These are phyloP conservation scores for Solanum pinnatisectum DNA, from an alignment of 257 asterid genomes.

Conservation along the genomic window DNA sequence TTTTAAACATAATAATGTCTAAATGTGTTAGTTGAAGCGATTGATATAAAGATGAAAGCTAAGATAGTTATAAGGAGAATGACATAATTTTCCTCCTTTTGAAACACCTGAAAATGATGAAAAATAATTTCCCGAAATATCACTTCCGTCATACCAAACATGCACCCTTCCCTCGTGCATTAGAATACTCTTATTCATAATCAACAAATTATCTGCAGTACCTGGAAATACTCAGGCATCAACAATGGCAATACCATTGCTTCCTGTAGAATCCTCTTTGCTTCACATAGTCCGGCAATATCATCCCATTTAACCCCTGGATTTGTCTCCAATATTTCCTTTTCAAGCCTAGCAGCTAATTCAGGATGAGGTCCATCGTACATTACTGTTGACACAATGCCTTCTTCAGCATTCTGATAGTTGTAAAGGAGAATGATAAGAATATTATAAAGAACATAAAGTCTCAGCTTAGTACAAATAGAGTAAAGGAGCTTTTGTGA, in stretches of 20 bases:
- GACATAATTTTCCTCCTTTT: not conserved
- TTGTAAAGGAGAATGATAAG: not conserved
- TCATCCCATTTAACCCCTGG: slow-evolving; percentile 97
- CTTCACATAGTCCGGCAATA: slow-evolving; percentile 87
- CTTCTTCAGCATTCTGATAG: slow-evolving; percentile 39
- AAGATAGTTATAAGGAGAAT: not conserved
- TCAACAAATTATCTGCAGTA: not conserved
- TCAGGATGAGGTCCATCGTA: slow-evolving; percentile 90
- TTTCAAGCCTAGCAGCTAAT: slow-evolving; percentile 92
- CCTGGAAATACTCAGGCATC: slow-evolving; percentile 99
- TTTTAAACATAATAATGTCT: not conserved
- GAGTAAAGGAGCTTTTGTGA: not conserved
- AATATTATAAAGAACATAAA: not conserved
- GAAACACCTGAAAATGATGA: not conserved
- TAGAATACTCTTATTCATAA: not conserved
- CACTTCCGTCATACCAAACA: not conserved
- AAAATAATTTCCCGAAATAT: not conserved
- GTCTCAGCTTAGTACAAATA: not conserved
- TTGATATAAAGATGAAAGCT: not conserved
- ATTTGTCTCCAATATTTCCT: slow-evolving; percentile 72
- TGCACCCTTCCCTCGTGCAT: not conserved
- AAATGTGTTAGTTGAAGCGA: not conserved
- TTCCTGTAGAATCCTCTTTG: slow-evolving; percentile 88
- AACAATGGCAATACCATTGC: slow-evolving; percentile 93
- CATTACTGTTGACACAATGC: slow-evolving; percentile 47